Evolutionary conservation across 331 rosid genomes (phyloP), one percentile per base, ranked within the genome.

Genomic region (Quercus tomentella): DNA sequence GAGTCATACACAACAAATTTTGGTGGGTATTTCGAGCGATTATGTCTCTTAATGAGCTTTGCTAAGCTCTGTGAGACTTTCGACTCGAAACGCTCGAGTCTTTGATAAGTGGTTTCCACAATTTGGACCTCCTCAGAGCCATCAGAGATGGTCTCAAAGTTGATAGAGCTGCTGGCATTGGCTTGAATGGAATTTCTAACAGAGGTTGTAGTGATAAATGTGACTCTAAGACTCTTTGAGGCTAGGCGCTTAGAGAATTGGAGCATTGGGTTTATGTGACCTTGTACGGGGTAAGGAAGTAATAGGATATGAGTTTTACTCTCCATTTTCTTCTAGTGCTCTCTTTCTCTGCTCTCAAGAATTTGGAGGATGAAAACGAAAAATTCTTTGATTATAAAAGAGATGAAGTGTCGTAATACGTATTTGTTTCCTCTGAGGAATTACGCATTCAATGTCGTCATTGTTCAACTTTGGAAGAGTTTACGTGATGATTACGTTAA

Each of bases 1-100:
- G 76, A 41, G 65, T 81, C 80, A 20, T 75, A 81, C 17, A 81
- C 76, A 54, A 81, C 33, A 18, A 33, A 43, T 2, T 41, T 68
- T n/a, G 17, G 33, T 0, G 35, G 23, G 4, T 23, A 4, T 66
- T 54, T 37, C 2, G 20, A 11, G 56, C 43, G 11, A 20, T 56
- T 3, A 21, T 6, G 11, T 45, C 16, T 56, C 6, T 7, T 28
- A 37, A 54, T 11, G 63, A 28, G 33, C 17, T 52, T 28, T 58
- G 76, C 45, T 21, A 74, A 4, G 55, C 31, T 7, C 3, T 41
- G n/a, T 37, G 25, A 58, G 80, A 49, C 54, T 3, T 14, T 49
- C 2, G 5, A 49, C 54, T 49, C 3, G 74, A 43, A 18, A 45
- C 56, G 23, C 22, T 25, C 1, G 41, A 11, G 11, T 70, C 1